phyloP scores from a whole-genome alignment of 306 rosid genomes.

The Vigna radiata region DNA sequence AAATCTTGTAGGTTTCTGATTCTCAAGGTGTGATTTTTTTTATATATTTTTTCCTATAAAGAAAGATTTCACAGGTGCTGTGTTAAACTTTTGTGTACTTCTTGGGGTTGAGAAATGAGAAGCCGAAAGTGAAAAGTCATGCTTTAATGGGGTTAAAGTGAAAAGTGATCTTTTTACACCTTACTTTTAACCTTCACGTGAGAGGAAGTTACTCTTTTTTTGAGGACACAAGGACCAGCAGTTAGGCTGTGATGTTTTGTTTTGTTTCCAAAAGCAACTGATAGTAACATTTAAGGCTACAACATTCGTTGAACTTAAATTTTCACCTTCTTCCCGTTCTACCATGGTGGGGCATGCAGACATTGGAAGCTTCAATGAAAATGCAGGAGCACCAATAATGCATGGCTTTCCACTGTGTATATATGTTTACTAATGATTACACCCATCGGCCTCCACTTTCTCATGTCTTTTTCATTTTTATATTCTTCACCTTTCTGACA shows the following conservation, averaged over 20 bases:
- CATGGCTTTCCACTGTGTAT: conserved; percentile 21
- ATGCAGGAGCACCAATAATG: conserved; percentile 35
- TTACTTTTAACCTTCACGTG: conserved; percentile 44
- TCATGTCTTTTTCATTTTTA: conserved; percentile 36
- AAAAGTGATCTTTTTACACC: conserved; percentile 25
- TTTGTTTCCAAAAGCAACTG: neutral
- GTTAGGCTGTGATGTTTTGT: conserved; percentile 25
- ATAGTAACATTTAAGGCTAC: neutral
- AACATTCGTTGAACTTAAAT: conserved; percentile 10
- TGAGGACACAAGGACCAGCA: conserved; percentile 24
- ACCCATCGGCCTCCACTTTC: conserved; percentile 41
- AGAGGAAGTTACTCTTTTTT: conserved; percentile 40
- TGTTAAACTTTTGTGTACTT: neutral
- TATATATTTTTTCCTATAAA: too few species aligned
- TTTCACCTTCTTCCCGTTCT: conserved; percentile 18
- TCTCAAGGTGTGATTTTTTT: neutral
- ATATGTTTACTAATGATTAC: conserved; percentile 54
- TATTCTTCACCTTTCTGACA: conserved; percentile 42
- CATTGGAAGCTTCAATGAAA: conserved; percentile 48
- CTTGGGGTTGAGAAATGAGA: conserved; percentile 19
- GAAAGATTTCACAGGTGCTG: neutral
- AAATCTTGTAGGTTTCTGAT: neutral
- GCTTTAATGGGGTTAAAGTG: conserved; percentile 19
- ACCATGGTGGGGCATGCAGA: conserved; percentile 24
- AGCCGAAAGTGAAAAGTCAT: conserved; percentile 12